These are phyloP conservation scores for Ceratobasidium sp. DNA, from an alignment of 1,284 basidiomycete genomes.

Conservation along the genomic window DNA sequence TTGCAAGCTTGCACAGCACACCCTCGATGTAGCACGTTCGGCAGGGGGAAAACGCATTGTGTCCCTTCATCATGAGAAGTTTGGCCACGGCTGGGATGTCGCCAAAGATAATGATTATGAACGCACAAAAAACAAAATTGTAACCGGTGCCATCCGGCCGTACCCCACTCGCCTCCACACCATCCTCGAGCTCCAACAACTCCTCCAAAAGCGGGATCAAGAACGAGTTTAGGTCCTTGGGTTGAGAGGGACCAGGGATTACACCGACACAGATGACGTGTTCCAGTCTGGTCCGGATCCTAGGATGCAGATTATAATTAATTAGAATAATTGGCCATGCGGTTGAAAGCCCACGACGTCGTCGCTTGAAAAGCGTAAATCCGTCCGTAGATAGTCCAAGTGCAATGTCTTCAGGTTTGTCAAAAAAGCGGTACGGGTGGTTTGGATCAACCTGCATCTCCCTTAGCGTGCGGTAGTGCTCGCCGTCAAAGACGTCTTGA, in stretches of 20 bases:
- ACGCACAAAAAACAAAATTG: slow-evolving; percentile 41
- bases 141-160: background rate
- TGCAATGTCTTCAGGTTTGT: too few relatives aligned
- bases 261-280: slow-evolving; percentile 38
- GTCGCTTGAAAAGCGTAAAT: slow-evolving; percentile 51
- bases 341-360: slow-evolving; percentile 47
- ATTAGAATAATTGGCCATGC: slow-evolving; percentile 41
- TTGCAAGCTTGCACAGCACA: slow-evolving; percentile 43
- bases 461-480: slow-evolving; percentile 13
- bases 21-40: slow-evolving; percentile 48
- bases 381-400: slow-evolving; percentile 52
- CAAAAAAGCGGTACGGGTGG: slow-evolving; percentile 47
- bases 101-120: slow-evolving; percentile 40
- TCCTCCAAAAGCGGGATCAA: slow-evolving; percentile 36
- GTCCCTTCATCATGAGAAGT: slow-evolving; percentile 48
- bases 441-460: slow-evolving; percentile 41
- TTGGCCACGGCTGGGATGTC: slow-evolving; percentile 50
- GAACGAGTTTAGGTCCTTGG: slow-evolving; percentile 39
- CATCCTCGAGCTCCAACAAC: slow-evolving; percentile 20
- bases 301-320: slow-evolving; percentile 40
- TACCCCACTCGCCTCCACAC: slow-evolving; percentile 14
- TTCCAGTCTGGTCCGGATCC: slow-evolving; percentile 19
- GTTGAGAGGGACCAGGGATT: slow-evolving; percentile 37
- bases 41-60: slow-evolving; percentile 48
- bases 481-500: slow-evolving; percentile 43